Evolutionary conservation across 1,139 yeast genomes (phyloP).

Genomic region (Casaregolazyma suthepensis): DNA sequence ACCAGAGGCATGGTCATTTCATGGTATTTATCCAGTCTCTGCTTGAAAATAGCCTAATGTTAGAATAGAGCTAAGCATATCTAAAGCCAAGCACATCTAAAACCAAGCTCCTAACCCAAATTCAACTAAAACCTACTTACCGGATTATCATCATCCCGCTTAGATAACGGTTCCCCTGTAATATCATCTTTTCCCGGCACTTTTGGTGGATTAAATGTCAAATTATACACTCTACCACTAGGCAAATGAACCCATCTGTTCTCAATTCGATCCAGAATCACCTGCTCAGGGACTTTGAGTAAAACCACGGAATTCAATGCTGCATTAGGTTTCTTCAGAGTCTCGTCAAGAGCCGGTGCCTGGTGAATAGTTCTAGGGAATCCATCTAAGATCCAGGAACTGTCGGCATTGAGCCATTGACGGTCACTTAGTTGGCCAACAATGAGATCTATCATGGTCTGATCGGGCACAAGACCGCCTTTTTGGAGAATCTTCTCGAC

Average conservation of each 20-base stretch:
- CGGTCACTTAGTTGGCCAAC: conserved; percentile 41
- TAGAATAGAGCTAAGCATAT: background rate
- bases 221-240: conserved; percentile 80
- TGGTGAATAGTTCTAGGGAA: conserved; percentile 79
- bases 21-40: conserved; percentile 60
- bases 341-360: conserved; percentile 52
- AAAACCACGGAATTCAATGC: conserved; percentile 70
- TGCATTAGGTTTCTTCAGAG: conserved; percentile 38
- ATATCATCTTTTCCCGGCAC: conserved; percentile 74
- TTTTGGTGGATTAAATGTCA: conserved; percentile 85
- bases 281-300: conserved; percentile 72
- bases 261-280: conserved; percentile 73
- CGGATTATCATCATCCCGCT: conserved; percentile 75
- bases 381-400: conserved; percentile 81
- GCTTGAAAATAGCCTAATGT: conserved; percentile 49
- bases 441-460: conserved; percentile 55
- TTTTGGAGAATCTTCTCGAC: conserved; percentile 52
- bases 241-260: conserved; percentile 79
- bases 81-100: background rate
- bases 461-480: conserved; percentile 73
- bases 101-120: too few species aligned
- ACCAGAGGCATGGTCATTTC: conserved; percentile 56
- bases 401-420: conserved; percentile 42
- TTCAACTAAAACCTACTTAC: conserved; percentile 17
- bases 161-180: conserved; percentile 78